Percentiles rank a stretch among this genome's conserved stretches.
Evolutionary conservation across 1,284 basidiomycete genomes (phyloP).

Genomic region (Austroboletus novae-zelandiae): DNA sequence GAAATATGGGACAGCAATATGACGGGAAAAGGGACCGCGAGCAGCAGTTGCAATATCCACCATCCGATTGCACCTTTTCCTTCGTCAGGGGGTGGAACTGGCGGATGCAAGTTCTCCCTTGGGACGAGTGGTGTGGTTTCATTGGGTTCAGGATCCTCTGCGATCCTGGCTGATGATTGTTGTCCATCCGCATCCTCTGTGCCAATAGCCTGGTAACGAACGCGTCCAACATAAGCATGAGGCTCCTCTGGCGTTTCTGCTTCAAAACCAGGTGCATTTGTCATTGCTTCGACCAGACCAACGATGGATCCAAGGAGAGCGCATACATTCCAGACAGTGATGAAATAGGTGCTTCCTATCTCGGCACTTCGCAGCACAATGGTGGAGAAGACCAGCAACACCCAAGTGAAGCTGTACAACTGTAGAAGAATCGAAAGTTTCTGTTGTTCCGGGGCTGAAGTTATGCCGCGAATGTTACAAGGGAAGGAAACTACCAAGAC

Average conservation of each 20-base stretch:
- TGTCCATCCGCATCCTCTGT: slow-evolving; percentile 13
- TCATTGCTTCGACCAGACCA: slow-evolving; percentile 40
- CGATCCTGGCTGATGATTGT: slow-evolving; percentile 18
- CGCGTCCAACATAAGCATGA: slow-evolving; percentile 10
- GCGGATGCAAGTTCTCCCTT: slow-evolving; percentile 24
- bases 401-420: slow-evolving; percentile 54
- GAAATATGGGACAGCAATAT: slow-evolving; percentile 57
- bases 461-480: slow-evolving; percentile 9
- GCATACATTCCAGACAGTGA: slow-evolving; percentile 55
- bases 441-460: slow-evolving; percentile 35
- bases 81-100: slow-evolving; percentile 19
- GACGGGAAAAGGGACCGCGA: slow-evolving; percentile 57
- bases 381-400: slow-evolving; percentile 51
- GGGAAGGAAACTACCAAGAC: slow-evolving; percentile 24
- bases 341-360: slow-evolving; percentile 55
- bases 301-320: slow-evolving; percentile 48
- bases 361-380: slow-evolving; percentile 40
- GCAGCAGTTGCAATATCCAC: slow-evolving; percentile 63
- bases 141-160: slow-evolving; percentile 37
- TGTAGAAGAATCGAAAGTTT: slow-evolving; percentile 47
- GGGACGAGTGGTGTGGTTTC: slow-evolving; percentile 53
- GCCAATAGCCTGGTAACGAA: slow-evolving; percentile 29
- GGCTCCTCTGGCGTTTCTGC: slow-evolving; percentile 6
- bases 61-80: slow-evolving; percentile 44
- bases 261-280: slow-evolving; percentile 23